Evolutionary conservation across 1,139 yeast species (phyloP).

Genomic region (Hemisphaericaspora xylofermentans): DNA sequence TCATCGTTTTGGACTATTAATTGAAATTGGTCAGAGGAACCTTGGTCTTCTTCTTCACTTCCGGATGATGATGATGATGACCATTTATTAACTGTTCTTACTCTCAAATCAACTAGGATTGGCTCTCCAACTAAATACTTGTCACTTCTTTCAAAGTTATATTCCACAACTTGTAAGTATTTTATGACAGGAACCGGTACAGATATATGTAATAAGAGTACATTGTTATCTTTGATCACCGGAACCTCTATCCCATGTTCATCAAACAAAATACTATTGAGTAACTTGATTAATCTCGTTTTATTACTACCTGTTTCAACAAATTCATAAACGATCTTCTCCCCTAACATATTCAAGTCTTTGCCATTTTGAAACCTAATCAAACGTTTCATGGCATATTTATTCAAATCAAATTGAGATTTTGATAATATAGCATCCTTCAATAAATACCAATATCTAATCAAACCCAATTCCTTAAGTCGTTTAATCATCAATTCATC

Average conservation of each 20-base stretch:
- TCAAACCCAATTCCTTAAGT: conserved; percentile 13
- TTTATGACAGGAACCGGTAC: conserved; percentile 56
- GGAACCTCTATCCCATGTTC: not conserved
- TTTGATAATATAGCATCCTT: conserved; percentile 22
- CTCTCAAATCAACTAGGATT: conserved; percentile 41
- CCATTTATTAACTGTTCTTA: conserved; percentile 52
- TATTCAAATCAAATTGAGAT: conserved; percentile 36
- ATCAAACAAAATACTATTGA: conserved; percentile 12
- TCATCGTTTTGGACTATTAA: conserved; percentile 36
- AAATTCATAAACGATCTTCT: conserved; percentile 16
- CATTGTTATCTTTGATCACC: conserved; percentile 3
- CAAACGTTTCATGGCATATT: conserved; percentile 33
- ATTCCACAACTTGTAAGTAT: conserved; percentile 50
- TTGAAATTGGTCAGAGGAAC: conserved; percentile 26
- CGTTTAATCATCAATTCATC: conserved; percentile 5
- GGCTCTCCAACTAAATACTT: conserved; percentile 66
- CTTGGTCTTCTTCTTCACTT: conserved; percentile 4
- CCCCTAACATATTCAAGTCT: conserved; percentile 17
- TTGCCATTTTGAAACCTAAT: conserved; percentile 22
- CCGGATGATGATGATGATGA: conserved; percentile 28
- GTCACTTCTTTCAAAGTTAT: conserved; percentile 34
- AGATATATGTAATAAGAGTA: conserved; percentile 37
- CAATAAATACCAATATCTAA: conserved; percentile 27
- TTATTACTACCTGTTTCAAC: conserved; percentile 16
- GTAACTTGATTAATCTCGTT: conserved; percentile 14